phyloP scores from a whole-genome alignment of 2,329 filamentous ascomycete species.

The Teratosphaeriaceae sp. region DNA sequence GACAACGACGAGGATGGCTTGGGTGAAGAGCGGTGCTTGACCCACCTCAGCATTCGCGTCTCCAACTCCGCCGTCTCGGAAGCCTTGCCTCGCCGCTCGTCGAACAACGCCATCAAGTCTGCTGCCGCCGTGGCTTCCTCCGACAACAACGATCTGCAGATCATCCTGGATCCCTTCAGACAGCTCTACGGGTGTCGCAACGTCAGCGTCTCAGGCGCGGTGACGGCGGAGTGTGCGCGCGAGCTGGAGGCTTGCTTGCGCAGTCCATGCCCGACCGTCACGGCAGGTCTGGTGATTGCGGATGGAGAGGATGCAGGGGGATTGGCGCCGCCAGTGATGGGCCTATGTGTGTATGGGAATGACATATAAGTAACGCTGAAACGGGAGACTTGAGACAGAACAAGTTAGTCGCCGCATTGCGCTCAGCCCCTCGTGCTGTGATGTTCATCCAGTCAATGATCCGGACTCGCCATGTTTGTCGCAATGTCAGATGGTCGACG shows the following conservation, averaged over 20 bases:
- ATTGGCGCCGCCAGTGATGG: constrained; percentile 7
- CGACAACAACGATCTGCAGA: constrained; percentile 32
- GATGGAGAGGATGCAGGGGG: constrained; percentile 9
- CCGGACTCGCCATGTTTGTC: too few relatives aligned
- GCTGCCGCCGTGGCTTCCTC: too few relatives aligned
- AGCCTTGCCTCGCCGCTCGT: constrained; percentile 21
- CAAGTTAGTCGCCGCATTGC: too few relatives aligned
- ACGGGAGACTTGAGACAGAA: too few relatives aligned
- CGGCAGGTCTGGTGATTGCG: neutral
- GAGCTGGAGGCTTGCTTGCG: constrained; percentile 30
- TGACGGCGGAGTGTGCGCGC: constrained; percentile 32
- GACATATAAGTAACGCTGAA: constrained; percentile 11
- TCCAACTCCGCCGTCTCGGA: constrained; percentile 26
- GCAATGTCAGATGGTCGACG: too few relatives aligned
- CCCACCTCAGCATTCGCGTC: constrained; percentile 21
- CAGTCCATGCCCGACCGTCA: constrained; percentile 8
- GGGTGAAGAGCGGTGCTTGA: constrained; percentile 16
- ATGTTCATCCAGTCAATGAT: too few relatives aligned
- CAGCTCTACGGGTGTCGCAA: constrained; percentile 31
- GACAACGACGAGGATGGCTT: constrained; percentile 17
- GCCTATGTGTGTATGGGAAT: constrained; percentile 23
- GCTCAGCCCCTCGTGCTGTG: too few relatives aligned
- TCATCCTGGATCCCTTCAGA: constrained; percentile 37
- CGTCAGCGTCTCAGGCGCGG: constrained; percentile 32
- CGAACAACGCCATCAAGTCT: constrained; percentile 16